Evolutionary conservation across 305 asterid genomes (phyloP), one percentile per base, ranked within the genome.

Genomic region (Withania somnifera): DNA sequence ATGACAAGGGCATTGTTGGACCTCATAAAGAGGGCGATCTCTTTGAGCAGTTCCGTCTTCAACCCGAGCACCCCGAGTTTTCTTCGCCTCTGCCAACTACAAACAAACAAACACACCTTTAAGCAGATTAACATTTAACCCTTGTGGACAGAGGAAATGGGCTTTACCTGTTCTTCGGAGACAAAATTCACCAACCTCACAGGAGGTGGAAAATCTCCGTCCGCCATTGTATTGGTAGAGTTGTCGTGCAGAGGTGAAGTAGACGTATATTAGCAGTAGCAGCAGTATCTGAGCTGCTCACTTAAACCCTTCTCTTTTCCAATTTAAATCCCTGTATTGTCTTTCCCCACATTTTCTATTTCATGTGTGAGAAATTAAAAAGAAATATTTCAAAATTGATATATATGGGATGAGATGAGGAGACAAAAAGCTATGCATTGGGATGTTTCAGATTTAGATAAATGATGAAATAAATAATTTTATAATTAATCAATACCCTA

Each of bases 11-110:
- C n/a, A n/a, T n/a, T 75, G 30, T 75, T 34, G 51, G 68, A 93
- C 98, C 98, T 95, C 98, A 87, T 71, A 94, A 56, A 94, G 97
- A 30, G 98, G 76, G 85, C 97, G 89, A 83, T 94, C 98, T 85
- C 99, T 90, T 89, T 94, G 98, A 68, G 99, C 97, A 83, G 99
- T 95, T 53, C 99, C 99, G 77, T 95, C 99, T 11, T 95, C 99
- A 52, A 94, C 91, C 83, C 99, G 91, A 87, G 94, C 84, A 78
- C 99, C 98, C 54, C 99, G 90, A 76, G 85, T 91, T 84, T 83
- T 89, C 89, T 91, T 89, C 75, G 94, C 83, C 89, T 93, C 97
- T 87, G 90, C 89, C 90, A 95, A 89, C 97, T 95, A 93, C 87
- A 60, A 20, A 26, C 30, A 34, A 22, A 32, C 17, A 4, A 38